Conservation (phyloP, 768 basidiomycete genomes). For the Daedaleopsis nitida region DNA sequence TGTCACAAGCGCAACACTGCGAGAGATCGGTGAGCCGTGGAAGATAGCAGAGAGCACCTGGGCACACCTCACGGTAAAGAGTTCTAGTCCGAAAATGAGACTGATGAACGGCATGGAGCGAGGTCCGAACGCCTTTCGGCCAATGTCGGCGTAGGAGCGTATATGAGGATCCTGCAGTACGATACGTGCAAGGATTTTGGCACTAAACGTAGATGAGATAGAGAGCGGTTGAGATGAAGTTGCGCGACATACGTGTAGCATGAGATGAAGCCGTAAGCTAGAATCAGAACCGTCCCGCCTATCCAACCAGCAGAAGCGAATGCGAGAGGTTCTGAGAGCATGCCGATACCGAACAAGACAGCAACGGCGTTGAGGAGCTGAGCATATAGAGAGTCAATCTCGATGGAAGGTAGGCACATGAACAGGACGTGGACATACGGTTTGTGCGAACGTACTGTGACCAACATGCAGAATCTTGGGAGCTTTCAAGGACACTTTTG, state of each 20-base stretch:
- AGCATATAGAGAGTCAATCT: not conserved
- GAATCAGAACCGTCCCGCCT: conserved; percentile 69
- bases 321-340: conserved; percentile 87
- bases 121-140: conserved; percentile 83
- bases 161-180: conserved; percentile 70
- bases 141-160: conserved; percentile 88
- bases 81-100: conserved; percentile 80
- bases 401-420: too few species aligned
- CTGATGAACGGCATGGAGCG: conserved; percentile 66
- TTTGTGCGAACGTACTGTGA: conserved; percentile 74
- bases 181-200: conserved; percentile 81
- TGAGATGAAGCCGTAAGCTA: conserved; percentile 76
- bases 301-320: conserved; percentile 93
- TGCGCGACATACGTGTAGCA: conserved; percentile 77
- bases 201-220: conserved; percentile 47
- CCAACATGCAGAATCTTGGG: conserved; percentile 40
- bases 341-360: conserved; percentile 84
- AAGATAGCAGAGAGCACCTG: not conserved
- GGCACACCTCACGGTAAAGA: conserved; percentile 77
- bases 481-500: conserved; percentile 5
- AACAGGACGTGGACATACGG: conserved; percentile 43
- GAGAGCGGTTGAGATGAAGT: not conserved
- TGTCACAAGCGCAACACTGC: conserved; percentile 84
- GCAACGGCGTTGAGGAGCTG: conserved; percentile 91
- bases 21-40: not conserved